Evolutionary conservation across 345 rosid genomes (phyloP), one percentile per base, ranked within the genome.

Genomic region (Sisymbrium irio): DNA sequence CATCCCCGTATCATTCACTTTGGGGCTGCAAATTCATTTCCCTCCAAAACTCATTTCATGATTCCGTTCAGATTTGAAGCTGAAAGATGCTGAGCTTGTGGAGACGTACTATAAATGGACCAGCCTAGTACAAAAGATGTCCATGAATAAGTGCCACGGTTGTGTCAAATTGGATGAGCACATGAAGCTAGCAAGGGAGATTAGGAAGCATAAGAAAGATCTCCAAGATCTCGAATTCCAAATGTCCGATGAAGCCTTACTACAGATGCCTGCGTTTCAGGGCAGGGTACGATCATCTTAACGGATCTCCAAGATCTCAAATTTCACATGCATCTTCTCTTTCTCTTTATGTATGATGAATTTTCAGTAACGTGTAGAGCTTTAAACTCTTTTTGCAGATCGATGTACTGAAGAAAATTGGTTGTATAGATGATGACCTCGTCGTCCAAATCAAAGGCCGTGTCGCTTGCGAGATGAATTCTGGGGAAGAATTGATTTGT

Each of bases 221-320:
- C 90, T 95, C 53, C 79, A 66, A 30, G 79, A 49, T 37, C 86
- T 89, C 37, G 66, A 75, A 73, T 90, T 81, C 76, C 72, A 86
- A 70, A 85, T 92, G 88, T 95, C 97, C 15, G 96, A 92, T 78
- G 93, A 92, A 81, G 97, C 99, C 15, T 83, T 95, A 15, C 77
- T 82, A 72, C 99, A 89, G 86, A 95, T 95, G 99, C 96, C 99
- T 1, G 96, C 91, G 20, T 95, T 95, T 85, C 92, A 87, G 77
- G 96, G 93, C 84, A 82, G 97, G 89, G 99, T 95, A 92, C 64
- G n/a, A n/a, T n/a, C n/a, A n/a, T n/a, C n/a, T n/a, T n/a, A n/a
- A n/a, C n/a, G n/a, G n/a, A n/a, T n/a, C n/a, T n/a, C n/a, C n/a
- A n/a, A n/a, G n/a, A n/a, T n/a, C n/a, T n/a, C n/a, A n/a, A n/a